Percentiles rank a stretch among this genome's conserved stretches.
Conservation (phyloP, 257 asterid species). For the Handroanthus guayacan region DNA sequence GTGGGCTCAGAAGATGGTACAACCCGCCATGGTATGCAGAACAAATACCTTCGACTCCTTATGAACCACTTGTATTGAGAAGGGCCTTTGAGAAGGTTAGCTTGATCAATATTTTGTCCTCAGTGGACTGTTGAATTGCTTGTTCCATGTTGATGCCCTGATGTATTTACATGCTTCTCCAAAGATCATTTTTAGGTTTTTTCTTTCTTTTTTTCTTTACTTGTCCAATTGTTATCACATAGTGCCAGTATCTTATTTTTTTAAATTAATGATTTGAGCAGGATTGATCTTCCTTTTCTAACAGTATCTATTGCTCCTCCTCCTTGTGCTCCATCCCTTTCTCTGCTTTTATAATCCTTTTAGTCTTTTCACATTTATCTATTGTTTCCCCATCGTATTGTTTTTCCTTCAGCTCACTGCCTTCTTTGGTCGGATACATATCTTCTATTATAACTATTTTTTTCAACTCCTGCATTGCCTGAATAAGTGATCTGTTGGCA, state of each 20-base stretch:
- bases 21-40: constrained; percentile 93
- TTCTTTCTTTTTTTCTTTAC: neutral
- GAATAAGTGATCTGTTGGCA: constrained; percentile 12
- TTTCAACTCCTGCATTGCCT: neutral
- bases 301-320: neutral
- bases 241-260: neutral
- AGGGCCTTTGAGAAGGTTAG: constrained; percentile 94
- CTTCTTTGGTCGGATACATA: neutral
- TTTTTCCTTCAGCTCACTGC: constrained; percentile 7
- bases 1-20: constrained; percentile 92
- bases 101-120: constrained; percentile 34
- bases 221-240: constrained; percentile 2
- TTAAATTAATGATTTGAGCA: constrained; percentile 3
- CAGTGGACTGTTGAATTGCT: constrained; percentile 23
- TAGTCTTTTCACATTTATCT: constrained; percentile 4
- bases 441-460: neutral
- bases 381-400: neutral
- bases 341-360: neutral
- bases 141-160: constrained; percentile 22
- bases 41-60: constrained; percentile 77
- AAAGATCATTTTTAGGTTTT: constrained; percentile 11
- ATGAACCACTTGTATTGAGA: constrained; percentile 77
- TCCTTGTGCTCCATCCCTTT: constrained; percentile 18
- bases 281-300: constrained; percentile 18
- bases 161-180: constrained; percentile 12